Conservation (phyloP, 495 filamentous ascomycete species). For the Mytilinidion resinicola region DNA sequence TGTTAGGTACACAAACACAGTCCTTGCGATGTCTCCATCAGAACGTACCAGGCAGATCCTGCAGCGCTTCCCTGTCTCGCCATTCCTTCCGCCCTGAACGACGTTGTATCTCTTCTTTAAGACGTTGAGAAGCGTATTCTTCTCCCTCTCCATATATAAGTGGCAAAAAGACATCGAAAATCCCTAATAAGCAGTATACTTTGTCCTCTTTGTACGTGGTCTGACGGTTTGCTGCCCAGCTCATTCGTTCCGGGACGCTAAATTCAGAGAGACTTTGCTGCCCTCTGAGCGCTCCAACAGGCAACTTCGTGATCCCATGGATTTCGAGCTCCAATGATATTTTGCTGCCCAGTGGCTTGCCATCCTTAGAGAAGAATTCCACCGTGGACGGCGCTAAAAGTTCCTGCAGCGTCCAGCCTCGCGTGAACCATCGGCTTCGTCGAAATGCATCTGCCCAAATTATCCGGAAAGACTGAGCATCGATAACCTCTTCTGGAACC, state of each 20-base stretch:
- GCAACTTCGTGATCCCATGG: neutral
- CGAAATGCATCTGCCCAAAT: neutral
- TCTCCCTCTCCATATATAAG: neutral
- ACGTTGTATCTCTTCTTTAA: too few relatives aligned
- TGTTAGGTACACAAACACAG: neutral
- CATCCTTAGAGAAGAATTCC: too few relatives aligned
- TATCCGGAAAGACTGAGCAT: conserved; percentile 2
- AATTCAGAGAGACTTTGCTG: neutral
- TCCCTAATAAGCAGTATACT: neutral
- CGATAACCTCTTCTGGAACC: conserved; percentile 22
- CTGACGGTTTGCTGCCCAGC: neutral
- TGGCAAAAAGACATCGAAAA: neutral
- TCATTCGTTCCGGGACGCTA: neutral
- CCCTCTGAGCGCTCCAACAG: neutral
- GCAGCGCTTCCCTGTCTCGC: neutral
- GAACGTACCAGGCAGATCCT: neutral
- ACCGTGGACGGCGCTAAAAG: conserved; percentile 9
- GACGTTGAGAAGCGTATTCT: too few relatives aligned
- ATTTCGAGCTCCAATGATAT: neutral
- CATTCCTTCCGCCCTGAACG: too few relatives aligned
- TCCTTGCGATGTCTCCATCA: neutral
- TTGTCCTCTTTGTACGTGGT: neutral
- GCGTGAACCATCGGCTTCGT: neutral
- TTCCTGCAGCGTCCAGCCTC: conserved; percentile 15
- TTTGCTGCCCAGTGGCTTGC: too few relatives aligned